Percentiles rank a stretch among this genome's conserved stretches.
Conservation (phyloP, 2,329 filamentous ascomycete genomes). For the Neoascochyta sp. region DNA sequence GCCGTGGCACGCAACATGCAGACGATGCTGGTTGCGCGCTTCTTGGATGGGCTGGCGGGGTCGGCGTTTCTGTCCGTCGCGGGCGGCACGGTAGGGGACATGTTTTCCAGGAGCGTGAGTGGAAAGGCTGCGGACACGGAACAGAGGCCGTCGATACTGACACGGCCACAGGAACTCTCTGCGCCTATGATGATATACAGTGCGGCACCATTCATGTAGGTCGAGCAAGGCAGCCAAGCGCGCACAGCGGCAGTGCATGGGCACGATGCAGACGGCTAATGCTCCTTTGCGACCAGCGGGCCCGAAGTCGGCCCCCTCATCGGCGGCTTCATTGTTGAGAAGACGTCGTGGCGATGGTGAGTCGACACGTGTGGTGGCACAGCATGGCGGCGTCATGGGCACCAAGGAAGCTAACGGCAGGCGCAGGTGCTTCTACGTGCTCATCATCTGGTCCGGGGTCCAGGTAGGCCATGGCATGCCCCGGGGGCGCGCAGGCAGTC, state of each 20-base stretch:
- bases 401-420: too few species aligned
- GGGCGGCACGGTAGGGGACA: conserved; percentile 78
- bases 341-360: conserved; percentile 58
- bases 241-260: neutral
- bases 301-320: conserved; percentile 57
- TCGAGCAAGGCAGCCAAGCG: too few species aligned
- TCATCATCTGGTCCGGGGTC: conserved; percentile 74
- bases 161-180: conserved; percentile 54
- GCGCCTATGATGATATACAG: conserved; percentile 77
- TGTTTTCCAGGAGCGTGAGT: conserved; percentile 37
- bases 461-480: conserved; percentile 34
- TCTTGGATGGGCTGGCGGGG: conserved; percentile 71
- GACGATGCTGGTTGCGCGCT: conserved; percentile 73
- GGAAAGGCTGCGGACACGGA: too few species aligned
- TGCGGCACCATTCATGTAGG: conserved; percentile 49
- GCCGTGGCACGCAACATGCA: conserved; percentile 78
- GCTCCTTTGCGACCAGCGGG: too few species aligned
- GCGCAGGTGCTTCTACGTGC: conserved; percentile 62
- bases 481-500: too few species aligned
- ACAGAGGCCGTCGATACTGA: too few species aligned
- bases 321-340: conserved; percentile 80
- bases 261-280: conserved; percentile 4
- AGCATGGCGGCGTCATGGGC: too few species aligned
- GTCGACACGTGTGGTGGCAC: too few species aligned
- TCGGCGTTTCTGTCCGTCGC: conserved; percentile 64